These are phyloP conservation scores for Starmerella asiatica DNA, from an alignment of 805 yeast species.

Conservation along the genomic window DNA sequence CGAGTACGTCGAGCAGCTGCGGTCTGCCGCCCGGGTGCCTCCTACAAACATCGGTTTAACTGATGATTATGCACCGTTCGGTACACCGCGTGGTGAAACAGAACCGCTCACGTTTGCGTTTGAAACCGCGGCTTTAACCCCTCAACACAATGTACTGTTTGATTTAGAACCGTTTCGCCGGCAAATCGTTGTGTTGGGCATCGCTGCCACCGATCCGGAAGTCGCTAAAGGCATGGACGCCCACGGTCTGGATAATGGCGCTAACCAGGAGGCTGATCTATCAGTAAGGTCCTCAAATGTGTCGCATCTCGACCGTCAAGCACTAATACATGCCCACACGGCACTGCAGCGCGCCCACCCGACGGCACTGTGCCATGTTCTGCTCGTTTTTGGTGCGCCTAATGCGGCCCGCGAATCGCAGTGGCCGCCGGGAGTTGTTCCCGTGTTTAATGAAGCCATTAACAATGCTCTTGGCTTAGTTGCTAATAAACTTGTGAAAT, in stretches of 20 bases:
- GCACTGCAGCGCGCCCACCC: constrained; percentile 35
- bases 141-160: constrained; percentile 52
- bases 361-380: constrained; percentile 40
- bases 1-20: constrained; percentile 34
- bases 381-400: constrained; percentile 38
- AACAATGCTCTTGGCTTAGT: constrained; percentile 26
- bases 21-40: constrained; percentile 46
- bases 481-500: constrained; percentile 46
- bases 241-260: constrained; percentile 2
- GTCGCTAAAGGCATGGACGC: not conserved
- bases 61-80: constrained; percentile 74
- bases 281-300: constrained; percentile 4
- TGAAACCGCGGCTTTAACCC: constrained; percentile 34
- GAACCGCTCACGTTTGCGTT: constrained; percentile 59
- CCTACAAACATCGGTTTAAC: constrained; percentile 50
- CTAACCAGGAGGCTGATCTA: constrained; percentile 18
- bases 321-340: constrained; percentile 21
- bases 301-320: not conserved
- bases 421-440: constrained; percentile 18
- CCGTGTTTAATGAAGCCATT: constrained; percentile 24
- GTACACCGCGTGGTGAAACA: constrained; percentile 63
- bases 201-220: constrained; percentile 20
- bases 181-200: constrained; percentile 40
- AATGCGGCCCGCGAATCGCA: constrained; percentile 3
- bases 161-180: constrained; percentile 87